Conservation (phyloP, 768 basidiomycete genomes). For the Tephrocybe sp. region DNA sequence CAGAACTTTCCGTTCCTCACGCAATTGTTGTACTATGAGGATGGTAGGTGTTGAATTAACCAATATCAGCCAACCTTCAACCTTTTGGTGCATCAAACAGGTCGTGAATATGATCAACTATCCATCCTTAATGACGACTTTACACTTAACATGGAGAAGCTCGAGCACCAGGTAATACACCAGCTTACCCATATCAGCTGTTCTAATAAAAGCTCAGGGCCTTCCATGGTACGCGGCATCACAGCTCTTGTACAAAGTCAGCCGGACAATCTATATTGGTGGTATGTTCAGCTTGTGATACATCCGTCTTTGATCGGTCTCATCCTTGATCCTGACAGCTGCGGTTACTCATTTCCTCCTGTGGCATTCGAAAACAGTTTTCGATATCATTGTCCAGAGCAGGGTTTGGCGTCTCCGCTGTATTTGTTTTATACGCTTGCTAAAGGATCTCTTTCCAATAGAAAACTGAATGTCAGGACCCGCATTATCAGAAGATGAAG, state of each 20-base stretch:
- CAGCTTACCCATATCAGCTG: no score
- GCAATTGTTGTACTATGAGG: constrained; percentile 49
- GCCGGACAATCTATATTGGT: constrained; percentile 38
- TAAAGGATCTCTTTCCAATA: constrained; percentile 28
- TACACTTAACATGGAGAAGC: constrained; percentile 45
- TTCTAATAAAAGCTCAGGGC: no score
- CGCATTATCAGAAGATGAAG: constrained; percentile 58
- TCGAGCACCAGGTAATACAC: no score
- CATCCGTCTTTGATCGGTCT: neutral
- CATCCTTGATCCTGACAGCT: constrained; percentile 21
- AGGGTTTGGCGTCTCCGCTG: constrained; percentile 16
- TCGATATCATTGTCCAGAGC: constrained; percentile 31
- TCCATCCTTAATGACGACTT: constrained; percentile 52
- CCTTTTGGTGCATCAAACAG: no score
- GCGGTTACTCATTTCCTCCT: constrained; percentile 47
- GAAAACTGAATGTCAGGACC: constrained; percentile 43
- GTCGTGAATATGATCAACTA: constrained; percentile 53
- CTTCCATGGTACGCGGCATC: constrained; percentile 27
- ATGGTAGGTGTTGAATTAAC: constrained; percentile 43
- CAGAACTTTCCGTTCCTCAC: constrained; percentile 62
- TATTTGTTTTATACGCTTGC: neutral
- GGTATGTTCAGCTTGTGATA: constrained; percentile 20
- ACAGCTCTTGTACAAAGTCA: constrained; percentile 38
- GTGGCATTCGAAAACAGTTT: constrained; percentile 45
- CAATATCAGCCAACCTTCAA: no score